Base-by-base conservation (phyloP, 2,329 filamentous ascomycete genomes). In the Calonectria leucothoes region DNA sequence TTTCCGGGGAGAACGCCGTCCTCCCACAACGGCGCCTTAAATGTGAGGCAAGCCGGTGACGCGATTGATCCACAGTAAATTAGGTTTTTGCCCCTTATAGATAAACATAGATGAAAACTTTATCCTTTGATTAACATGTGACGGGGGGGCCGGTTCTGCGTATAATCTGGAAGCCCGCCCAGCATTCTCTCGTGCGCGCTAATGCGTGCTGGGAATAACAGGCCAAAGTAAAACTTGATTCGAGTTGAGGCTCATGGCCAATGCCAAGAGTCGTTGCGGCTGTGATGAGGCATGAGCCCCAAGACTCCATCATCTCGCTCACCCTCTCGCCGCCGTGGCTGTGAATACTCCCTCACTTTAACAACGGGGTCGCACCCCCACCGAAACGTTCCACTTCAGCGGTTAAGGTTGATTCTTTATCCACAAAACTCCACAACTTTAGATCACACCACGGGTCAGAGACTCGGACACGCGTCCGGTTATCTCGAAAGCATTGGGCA, bases 381-480 rank as follows among this genome's bases (percentile, higher is more conserved):
- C 20, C 42, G 4, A 42, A 45, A 45, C 42, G 42, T 45, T 23
- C 42, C 42, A 45, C 42, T 23, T 45, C 42, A 23, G 42, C 42
- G 42, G 42, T 45, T 64, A 45, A 64, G 37, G 39, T 64, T 64
- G 59, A 64, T 45, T 64, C 20, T 31, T 64, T 64, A 64, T 64
- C 59, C 59, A 64, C 59, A 45, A 48, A 64, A 64, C 59, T 64
- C 59, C 59, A 64, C 59, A 45, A 45, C 39, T 64, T 48, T 48
- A 64, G 59, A 64, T 42, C 59, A 64, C 33, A 64, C 59, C 39
- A 64, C 20, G 33, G 17, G 39, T 45, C 37, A 33, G 59, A 27
- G 59, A 37, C 25, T 37, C 35, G 8, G 14, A 35, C 59, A 48
- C 59, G 37, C 59, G n/a, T 64, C 39, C 25, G 12, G 17, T 29